phyloP scores from a whole-genome alignment of 306 rosid species.

The Sophora flavescens region DNA sequence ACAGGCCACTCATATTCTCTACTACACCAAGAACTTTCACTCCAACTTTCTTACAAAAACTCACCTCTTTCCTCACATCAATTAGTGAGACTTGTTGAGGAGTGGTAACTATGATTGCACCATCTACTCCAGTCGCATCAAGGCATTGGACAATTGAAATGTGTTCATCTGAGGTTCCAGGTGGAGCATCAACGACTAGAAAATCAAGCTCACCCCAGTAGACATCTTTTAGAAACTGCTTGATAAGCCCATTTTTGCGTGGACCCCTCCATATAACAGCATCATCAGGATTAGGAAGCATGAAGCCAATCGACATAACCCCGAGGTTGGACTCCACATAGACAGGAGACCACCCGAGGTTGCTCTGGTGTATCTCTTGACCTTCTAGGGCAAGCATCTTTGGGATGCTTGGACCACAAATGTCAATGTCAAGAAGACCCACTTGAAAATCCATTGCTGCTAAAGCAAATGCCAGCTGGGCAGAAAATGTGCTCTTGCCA shows the following conservation, averaged over 20 bases:
- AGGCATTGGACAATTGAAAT: conserved; percentile 88
- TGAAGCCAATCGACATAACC: conserved; percentile 92
- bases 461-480: conserved; percentile 88
- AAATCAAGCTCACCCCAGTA: conserved; percentile 95
- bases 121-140: conserved; percentile 74
- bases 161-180: conserved; percentile 96
- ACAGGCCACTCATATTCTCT: conserved; percentile 93
- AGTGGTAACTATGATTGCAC: conserved; percentile 93
- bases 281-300: conserved; percentile 83
- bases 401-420: conserved; percentile 98
- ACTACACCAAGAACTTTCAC: conserved; percentile 85
- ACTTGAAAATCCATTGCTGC: conserved; percentile 90
- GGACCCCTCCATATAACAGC: conserved; percentile 96
- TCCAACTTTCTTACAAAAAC: conserved; percentile 87
- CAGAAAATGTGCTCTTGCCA: conserved; percentile 96
- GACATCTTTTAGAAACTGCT: conserved; percentile 88
- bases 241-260: conserved; percentile 86
- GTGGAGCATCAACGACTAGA: conserved; percentile 94
- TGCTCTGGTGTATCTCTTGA: conserved; percentile 93
- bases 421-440: conserved; percentile 94
- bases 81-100: conserved; percentile 92
- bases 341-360: conserved; percentile 98
- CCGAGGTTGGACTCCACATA: conserved; percentile 94
- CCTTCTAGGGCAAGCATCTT: conserved; percentile 97
- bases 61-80: conserved; percentile 91